Percentiles rank a stretch among this genome's conserved stretches.
phyloP scores from a whole-genome alignment of 139 green algal genomes.

The Tetraselmis chui region DNA sequence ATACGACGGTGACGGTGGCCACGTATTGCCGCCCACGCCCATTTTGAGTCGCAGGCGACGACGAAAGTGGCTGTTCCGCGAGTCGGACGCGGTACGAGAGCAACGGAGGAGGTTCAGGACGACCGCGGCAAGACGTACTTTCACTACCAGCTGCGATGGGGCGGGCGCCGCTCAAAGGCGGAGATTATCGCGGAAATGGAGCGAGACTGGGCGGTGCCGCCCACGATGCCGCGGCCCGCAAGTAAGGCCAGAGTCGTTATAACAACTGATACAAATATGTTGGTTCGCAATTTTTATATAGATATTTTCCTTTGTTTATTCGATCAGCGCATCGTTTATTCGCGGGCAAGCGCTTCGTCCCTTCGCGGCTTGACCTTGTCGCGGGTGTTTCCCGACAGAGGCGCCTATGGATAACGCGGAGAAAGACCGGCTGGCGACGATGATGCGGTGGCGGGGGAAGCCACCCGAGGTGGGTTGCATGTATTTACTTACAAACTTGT shows the following conservation, averaged over 20 bases:
- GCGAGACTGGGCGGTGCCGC: not conserved
- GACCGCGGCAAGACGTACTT: not conserved
- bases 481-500: too few relatives aligned
- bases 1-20: too few relatives aligned
- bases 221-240: not conserved
- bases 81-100: not conserved
- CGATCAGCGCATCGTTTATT: too few relatives aligned
- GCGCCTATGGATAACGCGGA: not conserved
- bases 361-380: too few relatives aligned
- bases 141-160: not conserved
- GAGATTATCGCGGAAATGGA: not conserved
- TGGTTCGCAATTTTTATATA: too few relatives aligned
- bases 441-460: not conserved
- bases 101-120: not conserved
- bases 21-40: too few relatives aligned
- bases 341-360: too few relatives aligned
- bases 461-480: not conserved
- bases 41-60: too few relatives aligned
- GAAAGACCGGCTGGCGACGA: not conserved
- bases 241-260: too few relatives aligned
- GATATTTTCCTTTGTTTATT: too few relatives aligned
- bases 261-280: too few relatives aligned
- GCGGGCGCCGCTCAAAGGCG: not conserved
- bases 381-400: too few relatives aligned
- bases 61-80: not conserved